phyloP scores from a whole-genome alignment of 306 rosid genomes.

The Corylus avellana region DNA sequence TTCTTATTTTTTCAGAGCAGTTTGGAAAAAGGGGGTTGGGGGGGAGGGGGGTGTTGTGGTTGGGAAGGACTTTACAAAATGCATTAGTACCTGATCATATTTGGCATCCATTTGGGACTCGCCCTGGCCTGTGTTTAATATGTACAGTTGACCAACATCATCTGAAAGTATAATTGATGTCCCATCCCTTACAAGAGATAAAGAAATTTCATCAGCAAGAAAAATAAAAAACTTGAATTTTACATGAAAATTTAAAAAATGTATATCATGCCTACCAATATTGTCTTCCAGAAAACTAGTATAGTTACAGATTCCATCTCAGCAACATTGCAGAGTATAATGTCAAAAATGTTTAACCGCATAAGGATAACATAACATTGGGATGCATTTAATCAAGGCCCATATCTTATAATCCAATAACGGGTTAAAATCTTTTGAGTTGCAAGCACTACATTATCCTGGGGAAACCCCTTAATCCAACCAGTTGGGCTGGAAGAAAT shows the following conservation, averaged over 20 bases:
- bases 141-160: slow-evolving; percentile 94
- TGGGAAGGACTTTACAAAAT: neutral
- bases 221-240: slow-evolving; percentile 10
- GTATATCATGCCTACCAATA: neutral
- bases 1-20: neutral
- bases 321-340: neutral
- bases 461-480: neutral
- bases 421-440: neutral
- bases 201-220: slow-evolving; percentile 24
- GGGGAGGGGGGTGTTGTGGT: too few species aligned
- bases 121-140: slow-evolving; percentile 91
- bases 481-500: neutral
- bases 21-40: neutral
- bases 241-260: neutral
- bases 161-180: slow-evolving; percentile 95
- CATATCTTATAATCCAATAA: neutral
- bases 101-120: slow-evolving; percentile 94
- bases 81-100: slow-evolving; percentile 81
- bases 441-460: neutral
- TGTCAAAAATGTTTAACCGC: neutral
- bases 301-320: neutral
- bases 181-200: slow-evolving; percentile 72
- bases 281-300: neutral
- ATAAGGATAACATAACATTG: neutral
- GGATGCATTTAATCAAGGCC: neutral